A percentile compares a stretch with the other conserved stretches of the same genome.
phyloP scores from a whole-genome alignment of 1,139 yeast species.

The Yamadazyma siamensis region DNA sequence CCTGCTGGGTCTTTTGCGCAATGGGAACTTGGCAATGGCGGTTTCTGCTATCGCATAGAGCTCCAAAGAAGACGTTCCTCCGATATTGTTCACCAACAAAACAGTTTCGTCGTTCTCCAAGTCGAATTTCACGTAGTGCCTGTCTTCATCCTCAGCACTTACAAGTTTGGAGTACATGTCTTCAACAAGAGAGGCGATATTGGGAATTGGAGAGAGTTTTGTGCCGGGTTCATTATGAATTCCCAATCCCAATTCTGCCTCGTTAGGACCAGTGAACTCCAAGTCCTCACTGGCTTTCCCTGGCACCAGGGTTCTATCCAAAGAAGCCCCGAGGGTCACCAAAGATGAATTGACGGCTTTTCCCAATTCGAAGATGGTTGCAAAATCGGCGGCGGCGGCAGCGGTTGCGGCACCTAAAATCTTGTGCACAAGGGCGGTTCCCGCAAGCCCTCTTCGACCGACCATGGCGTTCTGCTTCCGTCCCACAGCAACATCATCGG shows the following conservation, averaged over 20 bases:
- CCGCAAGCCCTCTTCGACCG: constrained; percentile 92
- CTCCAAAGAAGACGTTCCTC: constrained; percentile 81
- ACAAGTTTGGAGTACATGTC: constrained; percentile 54
- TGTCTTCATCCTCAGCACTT: constrained; percentile 54
- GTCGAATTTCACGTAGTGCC: constrained; percentile 67
- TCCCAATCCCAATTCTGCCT: constrained; percentile 91
- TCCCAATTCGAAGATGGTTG: constrained; percentile 51
- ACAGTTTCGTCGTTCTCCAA: constrained; percentile 63
- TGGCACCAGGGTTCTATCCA: constrained; percentile 88
- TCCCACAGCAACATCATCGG: constrained; percentile 94
- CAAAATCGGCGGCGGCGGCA: constrained; percentile 17
- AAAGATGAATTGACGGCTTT: constrained; percentile 56
- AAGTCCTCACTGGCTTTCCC: constrained; percentile 58
- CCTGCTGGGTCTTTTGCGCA: constrained; percentile 55
- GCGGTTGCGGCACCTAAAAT: constrained; percentile 75
- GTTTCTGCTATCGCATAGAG: constrained; percentile 61
- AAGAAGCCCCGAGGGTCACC: constrained; percentile 86
- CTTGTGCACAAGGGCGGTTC: constrained; percentile 84
- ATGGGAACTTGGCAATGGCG: constrained; percentile 43
- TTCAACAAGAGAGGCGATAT: constrained; percentile 52
- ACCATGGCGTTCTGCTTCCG: constrained; percentile 82
- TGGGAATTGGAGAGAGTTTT: constrained; percentile 69
- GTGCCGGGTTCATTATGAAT: constrained; percentile 94
- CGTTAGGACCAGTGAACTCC: constrained; percentile 42
- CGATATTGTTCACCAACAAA: constrained; percentile 72